These are phyloP conservation scores for Hypocreales sp. DNA, from an alignment of 2,329 filamentous ascomycete species.

Conservation along the genomic window DNA sequence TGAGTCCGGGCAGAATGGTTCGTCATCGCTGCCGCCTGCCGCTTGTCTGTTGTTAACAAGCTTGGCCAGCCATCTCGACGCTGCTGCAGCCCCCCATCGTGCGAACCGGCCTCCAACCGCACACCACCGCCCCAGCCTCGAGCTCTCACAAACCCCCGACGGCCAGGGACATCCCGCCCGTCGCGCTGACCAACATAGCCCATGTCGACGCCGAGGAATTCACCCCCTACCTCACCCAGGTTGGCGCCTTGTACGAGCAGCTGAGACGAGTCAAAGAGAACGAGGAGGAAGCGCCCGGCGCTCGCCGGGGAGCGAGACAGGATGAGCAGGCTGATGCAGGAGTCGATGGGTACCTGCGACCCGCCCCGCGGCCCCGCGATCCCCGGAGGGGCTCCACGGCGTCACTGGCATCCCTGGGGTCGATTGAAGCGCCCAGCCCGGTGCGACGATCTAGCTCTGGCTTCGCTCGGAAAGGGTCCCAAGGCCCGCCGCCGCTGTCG, in stretches of 20 bases:
- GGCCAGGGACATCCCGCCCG: constrained; percentile 79
- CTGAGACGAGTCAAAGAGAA: constrained; percentile 71
- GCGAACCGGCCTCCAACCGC: constrained; percentile 70
- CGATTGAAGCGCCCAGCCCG: constrained; percentile 28
- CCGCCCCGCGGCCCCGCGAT: constrained; percentile 14
- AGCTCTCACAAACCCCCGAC: constrained; percentile 71
- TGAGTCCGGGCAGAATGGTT: constrained; percentile 77
- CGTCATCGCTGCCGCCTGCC: constrained; percentile 4
- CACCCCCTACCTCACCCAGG: constrained; percentile 67
- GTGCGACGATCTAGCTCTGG: constrained; percentile 29
- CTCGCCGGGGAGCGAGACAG: constrained; percentile 21
- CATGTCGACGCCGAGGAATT: constrained; percentile 71
- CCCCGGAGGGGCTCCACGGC: constrained; percentile 20
- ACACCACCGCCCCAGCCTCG: constrained; percentile 53
- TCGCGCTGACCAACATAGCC: constrained; percentile 76
- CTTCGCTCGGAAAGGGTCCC: constrained; percentile 41
- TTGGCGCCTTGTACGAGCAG: constrained; percentile 78
- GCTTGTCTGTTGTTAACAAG: constrained; percentile 1
- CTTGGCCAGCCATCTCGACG: constrained; percentile 63
- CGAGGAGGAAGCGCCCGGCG: constrained; percentile 43
- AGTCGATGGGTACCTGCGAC: constrained; percentile 31
- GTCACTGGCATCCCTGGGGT: constrained; percentile 33
- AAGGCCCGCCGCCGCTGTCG: constrained; percentile 71
- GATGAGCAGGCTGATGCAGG: constrained; percentile 24
- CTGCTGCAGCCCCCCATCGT: constrained; percentile 85